Evolutionary conservation across 2,329 filamentous ascomycete genomes (phyloP).

Genomic region (Fusarium sp.): DNA sequence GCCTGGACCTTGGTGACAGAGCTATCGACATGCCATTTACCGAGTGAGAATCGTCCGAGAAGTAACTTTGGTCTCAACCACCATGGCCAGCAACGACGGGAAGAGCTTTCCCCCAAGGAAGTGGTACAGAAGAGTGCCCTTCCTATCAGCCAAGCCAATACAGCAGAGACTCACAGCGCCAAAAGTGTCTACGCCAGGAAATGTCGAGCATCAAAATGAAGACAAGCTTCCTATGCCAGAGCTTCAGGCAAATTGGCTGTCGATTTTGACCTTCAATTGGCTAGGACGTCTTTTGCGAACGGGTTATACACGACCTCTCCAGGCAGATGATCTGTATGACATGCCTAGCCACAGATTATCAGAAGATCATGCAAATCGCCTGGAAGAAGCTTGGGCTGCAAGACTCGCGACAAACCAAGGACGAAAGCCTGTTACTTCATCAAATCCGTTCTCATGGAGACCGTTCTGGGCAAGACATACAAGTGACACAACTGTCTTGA

Average conservation of each 20-base stretch:
- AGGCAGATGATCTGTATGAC: slow-evolving; percentile 17
- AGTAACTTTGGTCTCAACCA: neutral
- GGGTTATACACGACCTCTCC: slow-evolving; percentile 21
- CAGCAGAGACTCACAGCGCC: neutral
- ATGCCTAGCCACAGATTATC: slow-evolving; percentile 15
- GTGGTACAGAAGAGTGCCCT: slow-evolving; percentile 44
- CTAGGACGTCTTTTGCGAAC: slow-evolving; percentile 7
- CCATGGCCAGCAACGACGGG: slow-evolving; percentile 37
- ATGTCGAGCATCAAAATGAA: slow-evolving; percentile 1
- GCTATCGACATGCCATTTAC: neutral
- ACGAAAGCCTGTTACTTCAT: neutral
- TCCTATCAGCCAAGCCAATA: slow-evolving; percentile 37
- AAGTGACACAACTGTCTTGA: slow-evolving; percentile 38
- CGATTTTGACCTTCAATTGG: slow-evolving; percentile 18
- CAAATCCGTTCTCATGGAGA: neutral
- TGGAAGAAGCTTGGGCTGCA: slow-evolving; percentile 16
- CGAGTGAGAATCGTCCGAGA: neutral
- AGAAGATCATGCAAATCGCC: slow-evolving; percentile 16
- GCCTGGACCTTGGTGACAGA: neutral
- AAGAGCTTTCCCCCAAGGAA: slow-evolving; percentile 42
- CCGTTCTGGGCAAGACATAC: slow-evolving; percentile 41
- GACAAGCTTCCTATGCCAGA: slow-evolving; percentile 8
- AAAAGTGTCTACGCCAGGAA: neutral
- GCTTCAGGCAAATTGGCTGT: slow-evolving; percentile 12
- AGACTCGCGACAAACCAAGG: neutral